Evolutionary conservation across 2,329 filamentous ascomycete genomes (phyloP), one percentile per base, ranked within the genome.

Genomic region (Elsinoe necatrix): DNA sequence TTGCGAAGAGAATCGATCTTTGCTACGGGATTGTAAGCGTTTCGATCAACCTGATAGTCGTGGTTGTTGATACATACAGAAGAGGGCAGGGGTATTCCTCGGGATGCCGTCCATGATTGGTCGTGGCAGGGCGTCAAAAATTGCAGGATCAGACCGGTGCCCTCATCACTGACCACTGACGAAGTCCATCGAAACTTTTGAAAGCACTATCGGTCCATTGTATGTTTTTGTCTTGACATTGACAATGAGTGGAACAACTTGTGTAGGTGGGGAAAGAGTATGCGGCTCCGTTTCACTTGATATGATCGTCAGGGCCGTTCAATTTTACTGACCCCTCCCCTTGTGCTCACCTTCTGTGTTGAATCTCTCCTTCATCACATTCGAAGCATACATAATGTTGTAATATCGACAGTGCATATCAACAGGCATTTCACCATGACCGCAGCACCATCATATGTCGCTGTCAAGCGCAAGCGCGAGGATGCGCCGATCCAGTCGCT

Each of bases 401-500:
- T 37, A 39, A 52, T 52, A 52, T 37, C 31, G 6, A 37, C 48
- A 37, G 20, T 11, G 21, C 16, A 35, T 47, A 27, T 20, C 27
- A 47, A 14, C 18, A 21, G 20, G 39, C 39, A 34, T 23, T 20
- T 23, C 34, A 63, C 55, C 18, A 78, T 78, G 75, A 57, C 74
- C 25, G 63, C 74, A 37, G 73, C 75, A 43, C 76, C 76, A 39
- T 75, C 78, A 55, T 72, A 75, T 39, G 76, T 79, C 52, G 75
- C 73, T 21, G 75, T 82, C 65, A 82, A 82, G 68, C 74, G 80
- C 57, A 77, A 79, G 61, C 75, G 79, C 56, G 74, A 76, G 56
- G 79, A 82, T 55, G 77, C 78, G 48, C 77, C 79, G 14, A 58
- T 57, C 21, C 54, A 57, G 54, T 57, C 56, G 50, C 35, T 57